Evolutionary conservation across 176 grass and related monocot genomes (phyloP), one percentile per base, ranked within the genome.

Genomic region (Oryza longistaminata): DNA sequence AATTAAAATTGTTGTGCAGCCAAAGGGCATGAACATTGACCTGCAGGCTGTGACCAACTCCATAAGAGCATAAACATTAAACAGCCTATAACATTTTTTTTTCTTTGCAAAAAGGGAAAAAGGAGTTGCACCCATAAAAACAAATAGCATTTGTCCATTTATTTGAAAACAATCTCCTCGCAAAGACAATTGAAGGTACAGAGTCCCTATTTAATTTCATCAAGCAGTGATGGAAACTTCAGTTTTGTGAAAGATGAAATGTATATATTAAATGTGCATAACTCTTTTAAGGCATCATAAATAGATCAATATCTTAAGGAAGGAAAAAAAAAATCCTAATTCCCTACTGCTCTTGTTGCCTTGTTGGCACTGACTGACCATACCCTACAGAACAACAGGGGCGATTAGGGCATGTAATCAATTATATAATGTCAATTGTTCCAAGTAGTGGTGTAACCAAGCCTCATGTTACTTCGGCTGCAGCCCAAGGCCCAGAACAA

Each of bases 1-100:
- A 40, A 40, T 40, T 21, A 71, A 71, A n/a, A 81, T 40, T 81
- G 39, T n/a, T 44, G 70, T 10, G 53, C n/a, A 78, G 12, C 39
- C 37, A 75, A 74, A 81, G 39, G 3, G 21, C 29, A 25, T 27
- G 10, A 27, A 10, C 34, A 15, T 65, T 17, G 71, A 62, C 42
- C n/a, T 22, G 10, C 40, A 88, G 46, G 46, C 0, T 48, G 49
- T 52, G 49, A 17, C 3, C 49, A 52, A 52, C 49, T 1, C 15
- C 6, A 75, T 25, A 4, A 50, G 7, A 68, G 6, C 25, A 85
- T 65, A 53, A 48, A 81, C 29, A 35, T 15, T 0, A 12, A 4
- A 61, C 21, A 12, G 33, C 4, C 50, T 37, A 37, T 37, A 6
- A 37, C 35, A 35, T 6, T 37, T 46, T n/a, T 16, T 37, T 35